Conservation (phyloP, 2,329 filamentous ascomycete genomes). For the Calonectria pseudoturangicola region DNA sequence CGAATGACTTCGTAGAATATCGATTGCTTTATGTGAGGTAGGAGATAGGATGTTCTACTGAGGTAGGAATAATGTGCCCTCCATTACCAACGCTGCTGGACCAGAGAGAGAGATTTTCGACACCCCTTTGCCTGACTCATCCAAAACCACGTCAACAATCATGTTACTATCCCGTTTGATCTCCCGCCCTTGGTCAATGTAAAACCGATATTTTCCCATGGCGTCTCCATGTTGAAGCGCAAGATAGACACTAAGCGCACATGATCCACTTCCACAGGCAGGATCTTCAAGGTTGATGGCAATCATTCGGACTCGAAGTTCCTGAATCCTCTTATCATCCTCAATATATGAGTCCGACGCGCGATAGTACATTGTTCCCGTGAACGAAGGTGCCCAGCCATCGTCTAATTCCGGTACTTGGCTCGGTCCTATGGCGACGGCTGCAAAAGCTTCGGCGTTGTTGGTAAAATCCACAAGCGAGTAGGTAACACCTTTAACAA, state of each 20-base stretch:
- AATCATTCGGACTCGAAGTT: slow-evolving; percentile 33
- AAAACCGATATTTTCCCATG: not conserved
- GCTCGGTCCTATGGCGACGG: not conserved
- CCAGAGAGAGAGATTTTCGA: not conserved
- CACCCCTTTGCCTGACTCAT: not conserved
- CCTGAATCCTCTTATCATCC: not conserved
- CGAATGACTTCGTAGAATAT: too few species aligned
- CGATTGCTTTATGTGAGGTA: too few species aligned
- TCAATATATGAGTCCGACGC: not conserved
- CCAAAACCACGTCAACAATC: not conserved
- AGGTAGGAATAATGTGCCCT: not conserved
- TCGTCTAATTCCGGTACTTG: not conserved
- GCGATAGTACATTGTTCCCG: not conserved
- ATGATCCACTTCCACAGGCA: slow-evolving; percentile 37
- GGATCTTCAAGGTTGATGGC: slow-evolving; percentile 43
- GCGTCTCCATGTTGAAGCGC: slow-evolving; percentile 31
- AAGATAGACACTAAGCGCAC: slow-evolving; percentile 36
- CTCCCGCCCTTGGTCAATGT: not conserved
- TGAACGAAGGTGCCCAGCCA: not conserved
- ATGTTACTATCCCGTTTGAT: not conserved
- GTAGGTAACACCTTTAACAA: not conserved
- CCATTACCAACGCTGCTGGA: not conserved
- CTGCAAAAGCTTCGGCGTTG: not conserved
- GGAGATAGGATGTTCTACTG: not conserved
- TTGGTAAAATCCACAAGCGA: not conserved